Conservation (phyloP, 371 early-diverging fungal species). For the Furculomyces boomerangus region DNA sequence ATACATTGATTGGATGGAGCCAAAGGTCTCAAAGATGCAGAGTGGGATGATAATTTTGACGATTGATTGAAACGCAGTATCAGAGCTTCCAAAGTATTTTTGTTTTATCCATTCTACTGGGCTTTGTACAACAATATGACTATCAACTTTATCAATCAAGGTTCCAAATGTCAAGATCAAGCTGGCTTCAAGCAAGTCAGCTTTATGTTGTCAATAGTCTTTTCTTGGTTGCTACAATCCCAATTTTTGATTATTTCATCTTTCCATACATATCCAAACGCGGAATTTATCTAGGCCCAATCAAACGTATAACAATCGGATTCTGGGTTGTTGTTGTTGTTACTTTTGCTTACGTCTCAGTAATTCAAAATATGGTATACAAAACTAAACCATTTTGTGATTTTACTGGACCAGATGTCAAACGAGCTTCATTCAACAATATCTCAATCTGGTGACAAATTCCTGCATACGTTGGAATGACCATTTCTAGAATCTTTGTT, state of each 20-base stretch:
- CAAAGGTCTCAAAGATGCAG: slow-evolving; percentile 10
- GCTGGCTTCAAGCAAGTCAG: slow-evolving; percentile 41
- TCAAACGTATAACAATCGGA: slow-evolving; percentile 49
- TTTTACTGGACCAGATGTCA: slow-evolving; percentile 16
- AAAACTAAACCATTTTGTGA: slow-evolving; percentile 30
- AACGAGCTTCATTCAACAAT: slow-evolving; percentile 13
- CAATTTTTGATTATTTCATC: slow-evolving; percentile 41
- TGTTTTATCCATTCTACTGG: slow-evolving; percentile 64
- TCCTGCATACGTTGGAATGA: slow-evolving; percentile 6
- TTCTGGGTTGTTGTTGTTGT: slow-evolving; percentile 35
- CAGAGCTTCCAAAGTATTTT: slow-evolving; percentile 47
- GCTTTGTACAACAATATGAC: slow-evolving; percentile 49
- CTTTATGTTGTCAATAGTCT: slow-evolving; percentile 33
- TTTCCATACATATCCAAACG: slow-evolving; percentile 43
- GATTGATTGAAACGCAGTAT: slow-evolving; percentile 38
- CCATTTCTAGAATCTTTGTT: slow-evolving; percentile 8
- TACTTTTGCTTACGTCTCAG: slow-evolving; percentile 43
- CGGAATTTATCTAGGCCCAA: slow-evolving; percentile 41
- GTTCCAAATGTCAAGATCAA: slow-evolving; percentile 37
- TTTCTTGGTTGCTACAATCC: slow-evolving; percentile 44
- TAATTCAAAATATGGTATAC: slow-evolving; percentile 47
- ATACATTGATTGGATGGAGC: slow-evolving; percentile 29
- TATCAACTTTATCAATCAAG: slow-evolving; percentile 51
- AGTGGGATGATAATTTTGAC: slow-evolving; percentile 52
- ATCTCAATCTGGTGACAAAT: slow-evolving; percentile 41